Percentiles rank a stretch among this genome's conserved stretches.
Conservation (phyloP, 441 rosid genomes). For the Bruguiera hainesii region DNA sequence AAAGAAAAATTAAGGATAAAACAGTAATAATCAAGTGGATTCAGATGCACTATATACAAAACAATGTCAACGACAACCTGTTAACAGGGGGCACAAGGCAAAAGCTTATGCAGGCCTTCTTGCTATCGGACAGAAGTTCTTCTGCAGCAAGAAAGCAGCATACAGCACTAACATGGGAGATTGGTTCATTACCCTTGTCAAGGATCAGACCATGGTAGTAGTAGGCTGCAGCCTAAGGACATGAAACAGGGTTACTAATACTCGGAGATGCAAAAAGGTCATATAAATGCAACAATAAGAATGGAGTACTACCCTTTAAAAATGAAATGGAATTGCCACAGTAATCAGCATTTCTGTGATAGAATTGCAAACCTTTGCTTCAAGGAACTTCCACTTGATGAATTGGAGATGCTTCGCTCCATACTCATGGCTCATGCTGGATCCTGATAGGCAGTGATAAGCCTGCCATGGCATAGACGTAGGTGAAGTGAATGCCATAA, state of each 20-base stretch:
- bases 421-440: constrained; percentile 38
- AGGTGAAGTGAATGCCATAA: background rate
- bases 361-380: constrained; percentile 66
- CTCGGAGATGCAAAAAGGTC: background rate
- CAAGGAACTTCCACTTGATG: constrained; percentile 87
- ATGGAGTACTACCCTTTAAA: background rate
- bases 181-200: constrained; percentile 76
- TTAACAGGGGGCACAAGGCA: constrained; percentile 71
- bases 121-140: constrained; percentile 71
- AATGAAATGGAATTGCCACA: background rate
- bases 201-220: constrained; percentile 88
- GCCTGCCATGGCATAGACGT: constrained; percentile 42
- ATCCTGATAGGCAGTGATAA: constrained; percentile 57
- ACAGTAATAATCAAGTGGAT: background rate
- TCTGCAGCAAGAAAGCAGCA: constrained; percentile 85
- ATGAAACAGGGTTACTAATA: constrained; percentile 7
- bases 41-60: background rate
- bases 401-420: constrained; percentile 78
- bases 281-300: background rate
- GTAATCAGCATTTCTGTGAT: background rate
- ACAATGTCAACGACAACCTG: constrained; percentile 41
- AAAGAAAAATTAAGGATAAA: background rate
- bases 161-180: constrained; percentile 60
- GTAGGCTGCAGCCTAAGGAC: constrained; percentile 77
- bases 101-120: constrained; percentile 76